Conservation (phyloP, 2,329 filamentous ascomycete genomes). For the Mycosphaerella arachidis region DNA sequence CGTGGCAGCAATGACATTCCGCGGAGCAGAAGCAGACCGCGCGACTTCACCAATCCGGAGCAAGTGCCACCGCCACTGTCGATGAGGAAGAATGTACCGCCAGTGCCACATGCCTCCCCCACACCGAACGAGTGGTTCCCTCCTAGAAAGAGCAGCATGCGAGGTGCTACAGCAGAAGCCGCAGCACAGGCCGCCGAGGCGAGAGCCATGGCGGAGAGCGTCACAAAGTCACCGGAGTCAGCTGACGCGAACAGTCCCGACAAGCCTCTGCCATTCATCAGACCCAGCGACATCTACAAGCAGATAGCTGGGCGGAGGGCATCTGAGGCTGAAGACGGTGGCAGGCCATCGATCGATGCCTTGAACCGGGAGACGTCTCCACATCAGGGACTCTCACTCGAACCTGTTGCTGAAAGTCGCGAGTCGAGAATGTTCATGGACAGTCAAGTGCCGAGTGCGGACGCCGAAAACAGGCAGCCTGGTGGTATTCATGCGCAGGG, state of each 20-base stretch:
- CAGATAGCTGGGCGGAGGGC: constrained; percentile 60
- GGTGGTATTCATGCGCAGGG: not conserved
- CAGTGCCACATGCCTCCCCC: constrained; percentile 35
- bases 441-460: constrained; percentile 3
- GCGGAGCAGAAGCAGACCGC: constrained; percentile 17
- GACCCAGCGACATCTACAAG: constrained; percentile 73
- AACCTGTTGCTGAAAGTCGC: constrained; percentile 20
- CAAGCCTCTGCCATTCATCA: constrained; percentile 60
- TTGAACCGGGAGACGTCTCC: constrained; percentile 25
- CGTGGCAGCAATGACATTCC: constrained; percentile 15
- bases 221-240: constrained; percentile 17
- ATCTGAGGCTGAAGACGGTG: constrained; percentile 49
- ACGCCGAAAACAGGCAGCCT: not conserved
- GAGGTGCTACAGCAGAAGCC: constrained; percentile 38
- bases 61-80: constrained; percentile 45
- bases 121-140: constrained; percentile 48
- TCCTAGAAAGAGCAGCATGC: constrained; percentile 59
- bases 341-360: constrained; percentile 55
- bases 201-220: constrained; percentile 13
- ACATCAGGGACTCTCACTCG: constrained; percentile 20
- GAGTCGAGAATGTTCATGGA: constrained; percentile 18
- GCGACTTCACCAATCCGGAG: constrained; percentile 52
- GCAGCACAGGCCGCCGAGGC: constrained; percentile 16
- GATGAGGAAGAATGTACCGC: not conserved
- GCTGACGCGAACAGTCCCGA: constrained; percentile 31